These are phyloP conservation scores for Debaryomyces castellii DNA, from an alignment of 805 yeast genomes.

Conservation along the genomic window DNA sequence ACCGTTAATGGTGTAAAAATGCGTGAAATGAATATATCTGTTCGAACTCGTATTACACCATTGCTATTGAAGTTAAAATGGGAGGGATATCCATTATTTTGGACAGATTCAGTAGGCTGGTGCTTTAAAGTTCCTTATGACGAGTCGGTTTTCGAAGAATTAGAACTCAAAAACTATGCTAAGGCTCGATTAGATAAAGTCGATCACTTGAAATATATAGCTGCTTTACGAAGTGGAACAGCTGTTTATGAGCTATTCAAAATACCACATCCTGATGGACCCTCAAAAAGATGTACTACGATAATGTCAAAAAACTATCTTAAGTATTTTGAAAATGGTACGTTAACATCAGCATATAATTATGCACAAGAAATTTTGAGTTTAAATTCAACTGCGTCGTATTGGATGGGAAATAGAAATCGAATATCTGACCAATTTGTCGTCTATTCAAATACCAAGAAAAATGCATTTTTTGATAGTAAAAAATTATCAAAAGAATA, in stretches of 20 bases:
- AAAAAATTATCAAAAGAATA: conserved; percentile 20
- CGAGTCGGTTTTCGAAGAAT: conserved; percentile 26
- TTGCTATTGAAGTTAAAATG: conserved; percentile 73
- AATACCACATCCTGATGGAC: conserved; percentile 89
- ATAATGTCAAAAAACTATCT: conserved; percentile 77
- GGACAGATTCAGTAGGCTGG: conserved; percentile 87
- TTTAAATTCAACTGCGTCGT: conserved; percentile 78
- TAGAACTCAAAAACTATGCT: conserved; percentile 40
- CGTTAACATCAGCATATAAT: conserved; percentile 66
- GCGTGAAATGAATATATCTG: conserved; percentile 56
- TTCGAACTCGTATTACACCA: conserved; percentile 75
- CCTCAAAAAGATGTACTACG: conserved; percentile 65
- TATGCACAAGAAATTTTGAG: conserved; percentile 75
- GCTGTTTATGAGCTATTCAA: conserved; percentile 50
- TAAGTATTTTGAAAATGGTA: conserved; percentile 69
- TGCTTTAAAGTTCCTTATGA: conserved; percentile 63
- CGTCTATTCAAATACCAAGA: conserved; percentile 45
- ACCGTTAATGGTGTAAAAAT: conserved; percentile 31
- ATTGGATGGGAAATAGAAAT: conserved; percentile 90
- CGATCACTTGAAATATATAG: conserved; percentile 22
- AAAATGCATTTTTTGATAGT: conserved; percentile 24
- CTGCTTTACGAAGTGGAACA: conserved; percentile 22
- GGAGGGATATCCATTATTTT: conserved; percentile 80
- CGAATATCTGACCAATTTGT: conserved; percentile 85
- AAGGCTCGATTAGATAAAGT: conserved; percentile 27